phyloP scores from a whole-genome alignment of 495 filamentous ascomycete species.

The Podospora pseudoanserina region DNA sequence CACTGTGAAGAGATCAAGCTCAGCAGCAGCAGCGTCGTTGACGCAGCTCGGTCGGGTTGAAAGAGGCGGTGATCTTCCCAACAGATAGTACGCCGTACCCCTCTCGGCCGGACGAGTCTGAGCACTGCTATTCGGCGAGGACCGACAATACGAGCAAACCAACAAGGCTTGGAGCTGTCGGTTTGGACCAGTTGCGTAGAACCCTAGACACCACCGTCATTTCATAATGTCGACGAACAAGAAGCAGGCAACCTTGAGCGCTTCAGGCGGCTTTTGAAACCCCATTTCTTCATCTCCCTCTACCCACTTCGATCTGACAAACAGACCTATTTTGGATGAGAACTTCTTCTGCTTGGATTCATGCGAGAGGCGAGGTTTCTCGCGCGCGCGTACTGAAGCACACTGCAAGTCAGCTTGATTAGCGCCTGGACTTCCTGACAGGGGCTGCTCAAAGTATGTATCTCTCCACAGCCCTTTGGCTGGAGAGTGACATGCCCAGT shows the following conservation, averaged over 20 bases:
- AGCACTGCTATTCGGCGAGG: slow-evolving; percentile 1
- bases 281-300: background rate
- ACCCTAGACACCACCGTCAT: background rate
- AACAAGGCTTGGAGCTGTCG: slow-evolving; percentile 4
- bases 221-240: background rate
- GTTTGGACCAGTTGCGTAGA: background rate
- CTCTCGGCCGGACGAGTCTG: background rate
- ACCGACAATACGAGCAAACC: slow-evolving; percentile 4
- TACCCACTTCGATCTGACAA: background rate
- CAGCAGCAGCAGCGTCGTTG: background rate
- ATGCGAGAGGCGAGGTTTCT: slow-evolving; percentile 8
- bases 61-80: background rate
- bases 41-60: background rate
- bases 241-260: background rate
- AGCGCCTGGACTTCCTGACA: background rate
- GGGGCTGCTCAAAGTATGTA: background rate
- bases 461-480: background rate
- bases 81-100: background rate
- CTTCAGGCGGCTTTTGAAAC: slow-evolving; percentile 5
- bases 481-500: background rate
- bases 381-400: slow-evolving; percentile 28
- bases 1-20: background rate
- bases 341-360: background rate
- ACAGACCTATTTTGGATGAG: background rate
- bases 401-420: slow-evolving; percentile 16